These are phyloP conservation scores for Neofusicoccum umdonicola DNA, from an alignment of 2,329 filamentous ascomycete species.

Conservation along the genomic window DNA sequence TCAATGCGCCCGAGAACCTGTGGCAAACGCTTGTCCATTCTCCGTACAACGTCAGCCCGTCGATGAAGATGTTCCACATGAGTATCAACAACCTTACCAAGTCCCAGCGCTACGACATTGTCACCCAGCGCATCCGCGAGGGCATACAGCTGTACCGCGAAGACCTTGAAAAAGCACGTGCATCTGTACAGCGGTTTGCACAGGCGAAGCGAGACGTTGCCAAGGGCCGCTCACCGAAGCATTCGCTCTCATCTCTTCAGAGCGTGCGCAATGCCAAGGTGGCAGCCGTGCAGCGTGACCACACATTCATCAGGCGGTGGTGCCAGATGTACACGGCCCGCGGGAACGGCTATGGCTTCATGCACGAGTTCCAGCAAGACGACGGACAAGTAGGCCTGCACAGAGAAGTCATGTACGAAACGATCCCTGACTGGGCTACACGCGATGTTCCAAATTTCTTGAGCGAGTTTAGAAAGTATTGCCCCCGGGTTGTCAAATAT, in stretches of 20 bases:
- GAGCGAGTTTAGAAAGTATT: background rate
- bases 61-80: constrained; percentile 54
- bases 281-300: background rate
- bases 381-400: background rate
- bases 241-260: background rate
- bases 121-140: background rate
- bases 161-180: background rate
- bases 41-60: constrained; percentile 58
- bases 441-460: background rate
- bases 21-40: constrained; percentile 59
- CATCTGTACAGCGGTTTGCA: background rate
- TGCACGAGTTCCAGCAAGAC: background rate
- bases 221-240: background rate
- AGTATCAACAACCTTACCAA: constrained; percentile 23
- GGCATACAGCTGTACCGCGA: background rate
- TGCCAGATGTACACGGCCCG: background rate
- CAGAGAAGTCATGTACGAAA: background rate
- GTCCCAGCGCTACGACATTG: background rate
- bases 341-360: background rate
- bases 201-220: background rate
- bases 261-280: background rate
- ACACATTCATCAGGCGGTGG: background rate
- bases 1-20: constrained; percentile 50
- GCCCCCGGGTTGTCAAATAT: background rate
- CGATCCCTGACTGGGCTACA: background rate